phyloP scores from a whole-genome alignment of 208 protist genomes.

The Porcisia hertigi region DNA sequence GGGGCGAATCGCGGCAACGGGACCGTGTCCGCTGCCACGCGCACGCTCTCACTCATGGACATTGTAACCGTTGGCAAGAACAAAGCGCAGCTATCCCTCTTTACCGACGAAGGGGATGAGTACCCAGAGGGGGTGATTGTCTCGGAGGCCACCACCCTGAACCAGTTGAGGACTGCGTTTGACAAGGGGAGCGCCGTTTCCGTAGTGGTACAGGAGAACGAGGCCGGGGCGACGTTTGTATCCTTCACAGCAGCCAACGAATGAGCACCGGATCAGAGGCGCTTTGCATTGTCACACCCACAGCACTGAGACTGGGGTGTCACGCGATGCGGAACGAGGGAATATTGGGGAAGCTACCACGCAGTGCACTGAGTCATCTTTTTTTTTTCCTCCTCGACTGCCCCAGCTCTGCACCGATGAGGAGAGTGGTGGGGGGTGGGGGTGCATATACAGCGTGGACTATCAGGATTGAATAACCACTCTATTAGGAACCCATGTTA shows the following conservation, averaged over 20 bases:
- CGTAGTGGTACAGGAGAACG: constrained; percentile 28
- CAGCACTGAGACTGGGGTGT: background rate
- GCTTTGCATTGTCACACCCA: background rate
- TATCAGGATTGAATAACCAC: background rate
- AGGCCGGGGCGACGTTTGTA: constrained; percentile 15
- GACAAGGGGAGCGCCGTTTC: constrained; percentile 15
- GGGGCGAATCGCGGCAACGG: background rate
- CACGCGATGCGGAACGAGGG: background rate
- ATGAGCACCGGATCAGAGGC: background rate
- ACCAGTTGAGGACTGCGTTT: constrained; percentile 14
- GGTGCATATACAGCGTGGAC: too few species aligned
- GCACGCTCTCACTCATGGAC: constrained; percentile 32
- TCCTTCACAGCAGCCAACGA: constrained; percentile 24
- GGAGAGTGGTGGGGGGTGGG: too few species aligned
- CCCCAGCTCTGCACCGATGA: background rate
- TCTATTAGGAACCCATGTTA: background rate
- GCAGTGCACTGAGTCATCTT: background rate
- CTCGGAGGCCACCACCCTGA: constrained; percentile 11
- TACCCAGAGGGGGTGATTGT: constrained; percentile 31
- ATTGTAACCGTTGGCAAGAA: constrained; percentile 17
- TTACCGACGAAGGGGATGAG: constrained; percentile 31
- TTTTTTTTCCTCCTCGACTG: background rate
- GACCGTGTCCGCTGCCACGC: background rate
- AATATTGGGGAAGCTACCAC: too few species aligned
- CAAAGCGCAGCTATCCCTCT: constrained; percentile 23